A percentile compares a stretch with the other conserved stretches of the same genome.
Conservation (phyloP, 164 flowering plant species). For the Vitis rupestris region DNA sequence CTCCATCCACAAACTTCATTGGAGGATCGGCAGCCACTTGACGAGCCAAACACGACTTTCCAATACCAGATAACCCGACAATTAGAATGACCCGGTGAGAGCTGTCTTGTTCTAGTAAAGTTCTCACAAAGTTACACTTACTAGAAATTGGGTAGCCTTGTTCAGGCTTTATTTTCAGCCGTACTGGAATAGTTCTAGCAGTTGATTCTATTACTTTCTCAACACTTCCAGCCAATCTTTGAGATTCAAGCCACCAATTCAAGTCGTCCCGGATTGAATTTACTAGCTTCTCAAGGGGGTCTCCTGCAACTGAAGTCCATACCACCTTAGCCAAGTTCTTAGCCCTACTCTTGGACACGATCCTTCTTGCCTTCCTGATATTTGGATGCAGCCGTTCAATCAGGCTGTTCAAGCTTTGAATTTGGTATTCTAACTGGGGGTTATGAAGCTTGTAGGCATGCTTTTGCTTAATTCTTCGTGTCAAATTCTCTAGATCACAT, state of each 20-base stretch:
- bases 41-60: constrained; percentile 53
- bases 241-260: constrained; percentile 54
- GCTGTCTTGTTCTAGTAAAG: constrained; percentile 30
- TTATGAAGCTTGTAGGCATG: constrained; percentile 44
- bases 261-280: constrained; percentile 38
- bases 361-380: constrained; percentile 37
- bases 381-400: constrained; percentile 40
- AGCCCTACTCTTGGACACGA: constrained; percentile 31
- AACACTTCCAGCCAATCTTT: constrained; percentile 30
- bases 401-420: constrained; percentile 36
- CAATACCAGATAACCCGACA: constrained; percentile 55
- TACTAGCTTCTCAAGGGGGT: constrained; percentile 35
- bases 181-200: constrained; percentile 23
- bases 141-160: constrained; percentile 44
- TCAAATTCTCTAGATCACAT: constrained; percentile 38
- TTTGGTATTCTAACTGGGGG: constrained; percentile 33
- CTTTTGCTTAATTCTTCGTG: constrained; percentile 34
- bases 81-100: constrained; percentile 36
- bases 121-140: constrained; percentile 34
- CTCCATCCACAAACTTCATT: constrained; percentile 35
- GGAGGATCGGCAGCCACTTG: constrained; percentile 58
- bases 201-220: constrained; percentile 42
- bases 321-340: constrained; percentile 44
- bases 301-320: constrained; percentile 46
- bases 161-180: constrained; percentile 31